Conservation (phyloP, 345 rosid species). For the Corymbia maculata region DNA sequence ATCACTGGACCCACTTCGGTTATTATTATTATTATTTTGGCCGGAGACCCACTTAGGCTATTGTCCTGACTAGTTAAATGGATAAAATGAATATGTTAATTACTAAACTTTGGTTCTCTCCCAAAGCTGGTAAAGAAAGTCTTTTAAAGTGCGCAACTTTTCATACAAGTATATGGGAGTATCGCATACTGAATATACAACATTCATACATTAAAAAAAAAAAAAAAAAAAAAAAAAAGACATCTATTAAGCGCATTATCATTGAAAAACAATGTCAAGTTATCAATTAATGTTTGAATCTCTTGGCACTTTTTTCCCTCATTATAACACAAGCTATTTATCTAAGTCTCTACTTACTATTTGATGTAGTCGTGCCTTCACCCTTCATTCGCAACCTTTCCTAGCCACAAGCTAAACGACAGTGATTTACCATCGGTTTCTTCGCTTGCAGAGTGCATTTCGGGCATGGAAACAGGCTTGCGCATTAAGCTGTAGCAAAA, state of each 20-base stretch:
- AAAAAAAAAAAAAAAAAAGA: not conserved
- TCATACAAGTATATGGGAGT: not conserved
- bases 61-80: not conserved
- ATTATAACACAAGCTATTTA: not conserved
- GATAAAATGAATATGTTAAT: too few species aligned
- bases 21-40: too few species aligned
- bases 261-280: not conserved
- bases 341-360: not conserved
- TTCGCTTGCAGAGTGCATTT: not conserved
- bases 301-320: not conserved
- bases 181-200: not conserved
- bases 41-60: not conserved
- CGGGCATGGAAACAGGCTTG: not conserved
- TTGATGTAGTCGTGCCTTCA: not conserved
- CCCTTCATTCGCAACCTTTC: not conserved
- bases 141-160: not conserved
- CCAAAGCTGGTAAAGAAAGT: not conserved
- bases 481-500: not conserved
- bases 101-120: not conserved
- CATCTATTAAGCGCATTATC: accelerated
- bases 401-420: not conserved
- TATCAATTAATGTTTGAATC: not conserved
- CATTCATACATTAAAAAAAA: not conserved
- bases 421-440: not conserved
- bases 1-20: too few species aligned